Base-by-base conservation (phyloP, 306 rosid genomes). In the Ammopiptanthus mongolicus region DNA sequence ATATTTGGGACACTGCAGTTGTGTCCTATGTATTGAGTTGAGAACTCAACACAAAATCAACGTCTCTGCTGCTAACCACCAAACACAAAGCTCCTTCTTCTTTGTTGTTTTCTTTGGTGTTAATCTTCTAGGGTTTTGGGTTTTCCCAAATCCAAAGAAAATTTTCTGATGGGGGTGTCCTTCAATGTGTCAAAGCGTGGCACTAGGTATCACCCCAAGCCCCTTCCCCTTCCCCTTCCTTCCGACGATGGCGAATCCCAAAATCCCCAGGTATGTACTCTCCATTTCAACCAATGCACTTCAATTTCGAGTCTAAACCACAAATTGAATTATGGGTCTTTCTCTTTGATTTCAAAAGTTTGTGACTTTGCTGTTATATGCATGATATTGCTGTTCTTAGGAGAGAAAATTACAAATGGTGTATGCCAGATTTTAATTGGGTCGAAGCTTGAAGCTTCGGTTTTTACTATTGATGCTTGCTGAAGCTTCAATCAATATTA, bases 111-210 rank as follows among this genome's bases (percentile, higher is more conserved):
- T 39, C 84, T 6, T 31, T 12, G 41, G 36, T 33, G 19, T 23
- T 33, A n/a, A 14, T 56, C 74, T 55, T 55, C 31, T 84, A 81
- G 88, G 88, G 85, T 81, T 84, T 81, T 65, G 12, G 1, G 15
- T 55, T 21, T 53, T 15, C 60, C n/a, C 21, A 31, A 47, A 50
- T 34, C 14, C 4, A 39, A 6, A 0, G 51, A 57, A 67, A 57
- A 33, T 72, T 67, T 62, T 6, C 15, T 5, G 12, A 84, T 84
- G 88, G 88, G 88, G 47, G 79, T 84, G 29, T 81, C 88, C 65
- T 84, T 84, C 79, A 84, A 81, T 79, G 79, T 84, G 65, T 84
- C 88, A 14, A 84, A 78, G 53, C 73, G 67, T 53, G 88, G 88
- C 47, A 69, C 83, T 41, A 78, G 81, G 85, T 84, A 69, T 84